Conservation (phyloP, 2,329 filamentous ascomycete genomes). For the Amesomyces nigricolor region DNA sequence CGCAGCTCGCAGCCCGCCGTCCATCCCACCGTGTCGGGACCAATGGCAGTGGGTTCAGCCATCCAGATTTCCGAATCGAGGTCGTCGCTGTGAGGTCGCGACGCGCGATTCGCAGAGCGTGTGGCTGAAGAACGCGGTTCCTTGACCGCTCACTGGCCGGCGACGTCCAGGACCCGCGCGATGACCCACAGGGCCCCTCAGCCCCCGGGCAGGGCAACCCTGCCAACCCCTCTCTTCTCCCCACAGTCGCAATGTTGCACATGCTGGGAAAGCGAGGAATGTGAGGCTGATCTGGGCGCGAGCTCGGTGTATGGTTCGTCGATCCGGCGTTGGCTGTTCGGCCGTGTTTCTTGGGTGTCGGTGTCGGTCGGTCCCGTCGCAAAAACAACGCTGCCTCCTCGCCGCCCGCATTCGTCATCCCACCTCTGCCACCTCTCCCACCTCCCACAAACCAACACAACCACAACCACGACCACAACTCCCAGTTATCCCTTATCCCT, state of each 20-base stretch:
- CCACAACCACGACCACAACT: neutral
- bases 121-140: slow-evolving; percentile 19
- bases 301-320: slow-evolving; percentile 24
- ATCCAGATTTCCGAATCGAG: slow-evolving; percentile 2
- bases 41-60: slow-evolving; percentile 1
- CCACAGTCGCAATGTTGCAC: slow-evolving; percentile 22
- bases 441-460: no score
- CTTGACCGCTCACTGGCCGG: slow-evolving; percentile 13
- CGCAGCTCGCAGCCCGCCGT: no score
- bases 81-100: neutral
- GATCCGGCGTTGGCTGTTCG: slow-evolving; percentile 13
- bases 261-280: slow-evolving; percentile 24
- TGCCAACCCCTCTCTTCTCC: slow-evolving; percentile 19
- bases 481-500: neutral
- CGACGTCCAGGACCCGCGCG: slow-evolving; percentile 11
- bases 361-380: slow-evolving; percentile 1
- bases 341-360: slow-evolving; percentile 2
- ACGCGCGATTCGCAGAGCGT: slow-evolving; percentile 10
- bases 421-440: neutral
- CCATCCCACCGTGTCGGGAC: neutral
- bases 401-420: slow-evolving; percentile 18
- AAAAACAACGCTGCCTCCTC: slow-evolving; percentile 11
- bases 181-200: neutral
- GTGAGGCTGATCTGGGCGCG: slow-evolving; percentile 25
- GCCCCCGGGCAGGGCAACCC: slow-evolving; percentile 14